phyloP scores from a whole-genome alignment of 225 moss, liverwort and hornwort genomes.

The Pseudisothecium myosuroides region DNA sequence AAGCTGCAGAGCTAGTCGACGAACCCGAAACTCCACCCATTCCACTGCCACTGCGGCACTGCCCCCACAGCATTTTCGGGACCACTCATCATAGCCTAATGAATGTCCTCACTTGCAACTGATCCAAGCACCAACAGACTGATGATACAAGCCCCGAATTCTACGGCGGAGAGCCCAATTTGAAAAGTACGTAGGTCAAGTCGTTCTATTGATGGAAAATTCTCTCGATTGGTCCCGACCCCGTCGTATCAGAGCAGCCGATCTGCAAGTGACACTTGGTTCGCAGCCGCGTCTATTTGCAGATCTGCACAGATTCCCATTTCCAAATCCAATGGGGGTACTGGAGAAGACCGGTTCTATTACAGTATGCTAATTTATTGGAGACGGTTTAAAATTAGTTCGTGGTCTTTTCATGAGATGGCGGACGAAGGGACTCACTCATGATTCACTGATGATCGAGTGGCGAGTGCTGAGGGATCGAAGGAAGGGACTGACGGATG shows the following conservation, averaged over 20 bases:
- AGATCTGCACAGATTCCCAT: neutral
- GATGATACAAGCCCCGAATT: neutral
- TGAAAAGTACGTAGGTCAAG: neutral
- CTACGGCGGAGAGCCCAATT: neutral
- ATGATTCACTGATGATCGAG: neutral
- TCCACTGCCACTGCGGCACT: neutral
- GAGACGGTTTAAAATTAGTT: neutral
- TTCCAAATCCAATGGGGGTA: neutral
- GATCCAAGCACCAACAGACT: neutral
- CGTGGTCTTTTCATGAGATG: neutral
- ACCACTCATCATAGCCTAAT: neutral
- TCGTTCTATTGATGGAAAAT: neutral
- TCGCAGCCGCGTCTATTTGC: neutral
- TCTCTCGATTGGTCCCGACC: no score
- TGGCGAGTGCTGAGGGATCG: neutral
- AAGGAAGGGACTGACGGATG: neutral
- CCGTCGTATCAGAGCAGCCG: neutral
- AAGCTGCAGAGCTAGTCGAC: neutral
- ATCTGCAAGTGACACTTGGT: neutral
- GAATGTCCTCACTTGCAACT: neutral
- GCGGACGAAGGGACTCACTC: neutral
- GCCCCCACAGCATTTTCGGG: neutral
- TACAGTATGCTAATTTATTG: neutral
- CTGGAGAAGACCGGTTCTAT: neutral
- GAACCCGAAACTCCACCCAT: neutral